These are phyloP conservation scores for Myxozyma melibiosi DNA, from an alignment of 805 yeast genomes.

Conservation along the genomic window DNA sequence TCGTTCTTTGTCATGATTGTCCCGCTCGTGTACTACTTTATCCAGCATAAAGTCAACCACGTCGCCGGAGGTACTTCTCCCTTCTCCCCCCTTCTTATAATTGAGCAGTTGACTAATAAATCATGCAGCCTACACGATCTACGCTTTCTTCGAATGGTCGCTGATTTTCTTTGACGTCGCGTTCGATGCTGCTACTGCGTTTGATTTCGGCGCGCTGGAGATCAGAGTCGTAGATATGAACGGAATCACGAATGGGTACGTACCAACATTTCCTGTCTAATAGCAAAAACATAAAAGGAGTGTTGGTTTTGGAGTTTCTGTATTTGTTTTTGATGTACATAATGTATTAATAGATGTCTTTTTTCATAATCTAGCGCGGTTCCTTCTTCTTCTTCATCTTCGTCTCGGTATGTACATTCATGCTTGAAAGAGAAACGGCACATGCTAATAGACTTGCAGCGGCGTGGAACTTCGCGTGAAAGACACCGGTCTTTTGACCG, in stretches of 20 bases:
- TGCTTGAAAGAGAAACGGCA: no score
- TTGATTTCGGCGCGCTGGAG: conserved; percentile 68
- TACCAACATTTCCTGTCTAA: conserved; percentile 26
- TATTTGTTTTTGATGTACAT: neutral
- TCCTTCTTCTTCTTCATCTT: neutral
- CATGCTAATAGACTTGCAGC: neutral
- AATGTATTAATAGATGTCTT: conserved; percentile 8
- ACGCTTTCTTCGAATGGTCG: conserved; percentile 95
- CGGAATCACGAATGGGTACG: conserved; percentile 37
- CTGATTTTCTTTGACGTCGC: conserved; percentile 79
- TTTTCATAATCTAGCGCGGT: conserved; percentile 8
- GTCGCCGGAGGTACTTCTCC: conserved; percentile 62
- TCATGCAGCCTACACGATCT: conserved; percentile 76
- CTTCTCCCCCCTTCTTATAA: neutral
- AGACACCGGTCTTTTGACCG: conserved; percentile 21
- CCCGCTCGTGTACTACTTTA: conserved; percentile 85
- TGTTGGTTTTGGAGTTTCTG: neutral
- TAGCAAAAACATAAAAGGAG: neutral
- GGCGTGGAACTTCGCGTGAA: conserved; percentile 1
- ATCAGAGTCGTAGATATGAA: conserved; percentile 45
- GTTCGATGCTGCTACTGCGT: conserved; percentile 77
- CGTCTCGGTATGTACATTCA: conserved; percentile 2
- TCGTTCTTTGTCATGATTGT: conserved; percentile 71
- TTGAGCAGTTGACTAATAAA: neutral
- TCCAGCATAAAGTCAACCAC: conserved; percentile 87